Base-by-base conservation (phyloP, 305 asterid genomes). In the Petunia hybrid region DNA sequence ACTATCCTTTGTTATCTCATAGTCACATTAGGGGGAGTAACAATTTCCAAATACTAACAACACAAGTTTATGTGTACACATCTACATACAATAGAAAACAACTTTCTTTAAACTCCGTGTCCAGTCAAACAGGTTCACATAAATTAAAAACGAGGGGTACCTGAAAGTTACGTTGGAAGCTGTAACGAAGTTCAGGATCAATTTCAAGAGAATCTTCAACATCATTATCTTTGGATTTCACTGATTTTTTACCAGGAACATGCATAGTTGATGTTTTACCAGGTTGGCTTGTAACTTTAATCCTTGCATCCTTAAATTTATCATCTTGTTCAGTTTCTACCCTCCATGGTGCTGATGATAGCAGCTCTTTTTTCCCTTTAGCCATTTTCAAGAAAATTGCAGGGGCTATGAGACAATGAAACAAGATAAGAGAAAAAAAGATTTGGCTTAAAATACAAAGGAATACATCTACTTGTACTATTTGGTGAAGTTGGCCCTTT, bases 301-400 rank as follows among this genome's bases (percentile, higher is more conserved):
- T 78, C 87, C 82, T 87, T 14, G 95, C 97, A 76, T 94, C 98
- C 68, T 89, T 91, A 93, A 94, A 95, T 70, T 89, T 92, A 14
- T 89, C 90, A 16, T 53, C 82, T 12, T 90, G 93, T 13, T 87
- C 85, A 1, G 90, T 78, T 55, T 84, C 95, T 76, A 84, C 92
- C 85, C 98, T 89, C 99, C 98, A 95, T 64, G 98, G 99, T 4
- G 99, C 99, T 65, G 99, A 92, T 14, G 92, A 87, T 67, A 94
- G 90, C 73, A 95, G 87, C 92, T 92, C 99, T 85, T 95, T 94
- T 95, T 94, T 95, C 69, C 89, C 81, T 85, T 91, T 92, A 88
- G 80, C 92, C 98, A 92, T 93, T 53, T 41, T 3, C 14, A 6
- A 22, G 31, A 38, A 80, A 45, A 22, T 48, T 71, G 78, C 78